Evolutionary conservation across 352 stramenopile genomes (phyloP), one percentile per base, ranked within the genome.

Genomic region (Pythium guiyangense): DNA sequence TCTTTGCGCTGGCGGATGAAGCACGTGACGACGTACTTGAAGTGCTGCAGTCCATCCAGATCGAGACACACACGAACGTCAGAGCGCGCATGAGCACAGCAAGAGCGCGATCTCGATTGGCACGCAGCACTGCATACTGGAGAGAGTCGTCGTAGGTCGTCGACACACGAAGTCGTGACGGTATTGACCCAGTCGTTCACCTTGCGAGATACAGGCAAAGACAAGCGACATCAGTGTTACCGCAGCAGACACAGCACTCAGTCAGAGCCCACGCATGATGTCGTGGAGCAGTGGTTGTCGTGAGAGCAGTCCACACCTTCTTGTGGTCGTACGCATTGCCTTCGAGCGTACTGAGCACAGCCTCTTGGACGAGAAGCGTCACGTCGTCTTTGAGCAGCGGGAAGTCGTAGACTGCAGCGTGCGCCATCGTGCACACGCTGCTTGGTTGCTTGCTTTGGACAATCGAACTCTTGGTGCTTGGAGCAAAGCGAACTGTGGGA

Each of bases 1-100:
- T 76, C 78, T 45, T 89, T 89, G 50, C 75, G 73, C 59, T 92
- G 78, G 1, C 77, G 70, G 40, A 92, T 60, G 50, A 78, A 73
- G 49, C 79, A 90, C 48, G 78, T 84, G 5, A 89, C 78, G 39
- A 92, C 83, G 63, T 88, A 92, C 66, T 92, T 92, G 76, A 92
- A 92, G 60, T 92, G 86, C 82, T 92, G 54, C 18, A 37, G 34
- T 49, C 10, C 9, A 58, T 22, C 22, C 22, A 22, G 22, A 22
- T 22, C 22, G 22, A 22, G 2, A 60, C 18, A 52, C 10, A 37
- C 12, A 43, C 4, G 10, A 17, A 22, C 49, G 27, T 35, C 27
- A 37, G 40, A 3, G 14, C 26, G 27, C 15, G 25, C 8, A 9
- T 12, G 29, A 18, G 22, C 22, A 22, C 0, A 22, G 45, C n/a